A percentile compares a stretch with the other conserved stretches of the same genome.
These are phyloP conservation scores for Capronia americana DNA, from an alignment of 2,329 filamentous ascomycete genomes.

Conservation along the genomic window DNA sequence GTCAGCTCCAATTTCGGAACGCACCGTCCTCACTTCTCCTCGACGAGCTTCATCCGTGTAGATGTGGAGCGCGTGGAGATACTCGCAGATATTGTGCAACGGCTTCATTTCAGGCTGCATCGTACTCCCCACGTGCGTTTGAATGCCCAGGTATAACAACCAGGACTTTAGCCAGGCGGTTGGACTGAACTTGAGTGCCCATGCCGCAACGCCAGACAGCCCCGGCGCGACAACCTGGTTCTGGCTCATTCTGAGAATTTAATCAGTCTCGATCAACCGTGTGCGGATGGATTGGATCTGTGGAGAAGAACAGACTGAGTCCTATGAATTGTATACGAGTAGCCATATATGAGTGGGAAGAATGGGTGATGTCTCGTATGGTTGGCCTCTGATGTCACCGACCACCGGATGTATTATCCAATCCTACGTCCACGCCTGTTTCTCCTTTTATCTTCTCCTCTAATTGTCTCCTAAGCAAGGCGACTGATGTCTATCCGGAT, in stretches of 20 bases:
- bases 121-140: constrained; percentile 35
- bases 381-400: constrained; percentile 24
- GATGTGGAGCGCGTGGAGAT: constrained; percentile 85
- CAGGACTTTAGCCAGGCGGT: constrained; percentile 40
- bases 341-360: neutral
- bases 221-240: constrained; percentile 19
- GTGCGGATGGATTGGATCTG: neutral
- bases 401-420: neutral
- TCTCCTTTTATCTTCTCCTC: neutral
- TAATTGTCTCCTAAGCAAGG: neutral
- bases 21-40: constrained; percentile 57
- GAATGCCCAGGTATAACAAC: constrained; percentile 38
- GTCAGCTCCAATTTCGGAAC: neutral
- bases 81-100: constrained; percentile 76
- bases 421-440: neutral
- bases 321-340: neutral
- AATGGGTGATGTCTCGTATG: neutral
- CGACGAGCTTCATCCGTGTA: constrained; percentile 71
- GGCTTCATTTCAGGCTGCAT: constrained; percentile 65
- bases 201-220: constrained; percentile 31
- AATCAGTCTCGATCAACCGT: neutral
- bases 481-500: neutral
- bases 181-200: constrained; percentile 35
- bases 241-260: constrained; percentile 27
- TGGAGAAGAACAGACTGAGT: neutral